Evolutionary conservation across 1,284 basidiomycete genomes (phyloP).

Genomic region (Rhodotorula sp.): DNA sequence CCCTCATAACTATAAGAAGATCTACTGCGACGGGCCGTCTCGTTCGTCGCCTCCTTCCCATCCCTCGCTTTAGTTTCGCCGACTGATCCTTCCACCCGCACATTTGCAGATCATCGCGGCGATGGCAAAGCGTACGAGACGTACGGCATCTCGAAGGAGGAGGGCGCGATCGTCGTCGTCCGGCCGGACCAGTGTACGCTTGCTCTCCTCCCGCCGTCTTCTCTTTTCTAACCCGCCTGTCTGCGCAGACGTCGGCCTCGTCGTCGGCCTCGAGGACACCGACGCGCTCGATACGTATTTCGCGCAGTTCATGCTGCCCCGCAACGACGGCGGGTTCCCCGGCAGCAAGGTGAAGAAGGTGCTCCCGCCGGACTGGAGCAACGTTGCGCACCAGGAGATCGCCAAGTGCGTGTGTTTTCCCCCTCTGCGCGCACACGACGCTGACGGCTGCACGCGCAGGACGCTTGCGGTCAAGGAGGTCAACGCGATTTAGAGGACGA

Average conservation of each 20-base stretch:
- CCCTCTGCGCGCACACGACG: background rate
- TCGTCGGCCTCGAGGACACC: constrained; percentile 41
- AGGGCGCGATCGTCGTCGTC: constrained; percentile 49
- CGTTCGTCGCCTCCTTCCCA: constrained; percentile 9
- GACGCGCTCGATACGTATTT: constrained; percentile 41
- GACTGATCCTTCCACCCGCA: too few species aligned
- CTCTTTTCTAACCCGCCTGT: background rate
- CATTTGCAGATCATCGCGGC: constrained; percentile 46
- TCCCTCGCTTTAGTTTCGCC: background rate
- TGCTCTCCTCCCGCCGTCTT: background rate
- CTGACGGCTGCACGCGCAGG: background rate
- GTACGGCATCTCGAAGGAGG: constrained; percentile 50
- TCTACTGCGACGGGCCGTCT: constrained; percentile 46
- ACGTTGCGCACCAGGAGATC: constrained; percentile 23
- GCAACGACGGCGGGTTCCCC: constrained; percentile 27
- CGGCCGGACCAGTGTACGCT: constrained; percentile 48
- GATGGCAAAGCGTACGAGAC: constrained; percentile 51
- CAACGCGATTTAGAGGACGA: background rate
- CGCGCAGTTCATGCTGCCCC: constrained; percentile 35
- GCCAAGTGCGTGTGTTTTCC: background rate
- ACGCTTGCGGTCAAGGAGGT: constrained; percentile 15
- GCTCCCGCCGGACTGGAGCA: constrained; percentile 34
- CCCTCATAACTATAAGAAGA: constrained; percentile 35
- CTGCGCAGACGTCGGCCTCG: constrained; percentile 36
- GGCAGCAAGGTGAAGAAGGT: constrained; percentile 15